phyloP scores from a whole-genome alignment of 1,284 basidiomycete species.

The Ceratobasidium sp. region DNA sequence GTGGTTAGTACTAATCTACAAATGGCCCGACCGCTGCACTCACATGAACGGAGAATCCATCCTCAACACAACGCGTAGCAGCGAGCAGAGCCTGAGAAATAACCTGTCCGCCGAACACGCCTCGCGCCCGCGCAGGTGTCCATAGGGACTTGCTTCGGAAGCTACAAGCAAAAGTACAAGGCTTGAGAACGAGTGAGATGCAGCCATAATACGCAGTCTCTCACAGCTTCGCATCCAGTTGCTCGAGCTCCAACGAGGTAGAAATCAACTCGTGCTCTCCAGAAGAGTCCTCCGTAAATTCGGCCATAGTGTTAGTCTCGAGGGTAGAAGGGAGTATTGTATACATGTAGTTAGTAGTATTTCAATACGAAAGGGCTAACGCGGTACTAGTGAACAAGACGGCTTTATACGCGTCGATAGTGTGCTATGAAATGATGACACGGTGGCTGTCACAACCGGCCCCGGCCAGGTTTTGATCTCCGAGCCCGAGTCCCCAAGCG shows the following conservation, averaged over 20 bases:
- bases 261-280: slow-evolving; percentile 60
- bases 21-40: slow-evolving; percentile 47
- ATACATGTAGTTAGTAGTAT: not conserved
- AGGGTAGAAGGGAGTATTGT: no score
- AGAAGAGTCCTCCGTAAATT: slow-evolving; percentile 29
- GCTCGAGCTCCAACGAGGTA: slow-evolving; percentile 76
- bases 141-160: slow-evolving; percentile 78
- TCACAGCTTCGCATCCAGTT: slow-evolving; percentile 71
- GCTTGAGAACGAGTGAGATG: not conserved
- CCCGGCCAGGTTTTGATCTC: slow-evolving; percentile 1
- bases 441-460: not conserved
- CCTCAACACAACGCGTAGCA: slow-evolving; percentile 74
- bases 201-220: not conserved
- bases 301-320: slow-evolving; percentile 14
- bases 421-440: slow-evolving; percentile 3
- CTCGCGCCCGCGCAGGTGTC: slow-evolving; percentile 68
- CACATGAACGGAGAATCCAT: slow-evolving; percentile 68
- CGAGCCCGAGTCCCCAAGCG: slow-evolving; percentile 1
- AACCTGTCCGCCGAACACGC: slow-evolving; percentile 84
- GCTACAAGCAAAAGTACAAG: slow-evolving; percentile 4
- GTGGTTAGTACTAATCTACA: slow-evolving; percentile 39
- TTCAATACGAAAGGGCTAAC: not conserved
- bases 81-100: slow-evolving; percentile 86
- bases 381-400: not conserved
- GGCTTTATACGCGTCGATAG: not conserved